Evolutionary conservation across 2,329 filamentous ascomycete species (phyloP), one percentile per base, ranked within the genome.

Genomic region (Tolypocladium pustulatum): DNA sequence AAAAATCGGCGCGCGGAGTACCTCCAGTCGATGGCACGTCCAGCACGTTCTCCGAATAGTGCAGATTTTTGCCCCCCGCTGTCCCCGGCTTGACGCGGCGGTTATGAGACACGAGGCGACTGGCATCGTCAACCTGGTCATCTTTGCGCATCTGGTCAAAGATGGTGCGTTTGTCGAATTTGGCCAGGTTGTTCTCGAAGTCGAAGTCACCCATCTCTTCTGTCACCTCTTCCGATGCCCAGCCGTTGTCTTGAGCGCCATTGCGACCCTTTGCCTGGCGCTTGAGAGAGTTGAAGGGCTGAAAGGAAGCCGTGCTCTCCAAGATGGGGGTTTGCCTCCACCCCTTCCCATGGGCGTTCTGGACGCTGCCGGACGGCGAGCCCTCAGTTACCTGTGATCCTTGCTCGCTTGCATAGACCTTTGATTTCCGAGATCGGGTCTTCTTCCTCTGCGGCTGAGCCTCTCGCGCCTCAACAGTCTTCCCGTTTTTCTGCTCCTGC

Each of bases 151-250:
- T 94, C 72, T 97, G 88, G 64, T 93, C 89, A 69, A 99, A 99
- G 10, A 97, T 85, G 1, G 86, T 87, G 58, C 88, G 85, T 76
- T 97, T 97, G 76, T 97, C 92, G 66, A 97, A 97, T 68, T 96
- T 96, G 54, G 90, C 92, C 37, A 97, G 79, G 64, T 91, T 91
- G 58, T 85, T 86, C 66, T 90, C 87, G 67, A 97, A 97, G 72
- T 97, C 93, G 66, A 97, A 97, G 61, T 97, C 94, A 13, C 89
- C 90, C 78, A 94, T 83, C 69, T 95, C 93, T 73, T 97, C 94
- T 0, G 91, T 97, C 27, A 93, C 92, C 68, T 97, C 93, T 69
- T 97, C 94, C 0, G 93, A 97, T 4, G 90, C 91, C 92, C 93
- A 97, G 4, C 91, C 93, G 69, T 91, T 95, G 51, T 90, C 82